Evolutionary conservation across 257 asterid genomes (phyloP).

Genomic region (Thymus mandschuricus): DNA sequence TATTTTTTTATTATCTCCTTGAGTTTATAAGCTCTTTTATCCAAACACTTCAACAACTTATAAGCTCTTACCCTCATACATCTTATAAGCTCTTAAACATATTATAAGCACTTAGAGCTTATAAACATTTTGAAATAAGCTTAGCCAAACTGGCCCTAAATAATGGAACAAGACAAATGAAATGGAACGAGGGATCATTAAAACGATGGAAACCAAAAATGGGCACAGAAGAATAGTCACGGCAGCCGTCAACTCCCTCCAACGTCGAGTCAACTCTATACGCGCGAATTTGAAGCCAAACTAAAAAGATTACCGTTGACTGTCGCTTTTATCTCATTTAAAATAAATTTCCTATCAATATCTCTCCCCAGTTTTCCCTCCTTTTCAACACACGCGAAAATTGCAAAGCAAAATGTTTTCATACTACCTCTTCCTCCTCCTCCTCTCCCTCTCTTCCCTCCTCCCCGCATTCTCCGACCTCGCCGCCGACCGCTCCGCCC

Average conservation of each 20-base stretch:
- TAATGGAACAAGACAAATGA: too few species aligned
- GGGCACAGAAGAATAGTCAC: constrained; percentile 19
- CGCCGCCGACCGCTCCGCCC: constrained; percentile 52
- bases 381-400: constrained; percentile 21
- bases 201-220: constrained; percentile 19
- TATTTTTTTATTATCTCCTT: too few species aligned
- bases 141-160: too few species aligned
- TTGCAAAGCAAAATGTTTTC: constrained; percentile 28
- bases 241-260: constrained; percentile 24
- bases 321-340: background rate
- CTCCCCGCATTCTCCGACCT: constrained; percentile 37
- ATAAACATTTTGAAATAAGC: too few species aligned
- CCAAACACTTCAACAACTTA: too few species aligned
- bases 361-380: background rate
- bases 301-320: constrained; percentile 28
- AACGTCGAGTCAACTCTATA: constrained; percentile 18
- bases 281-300: background rate
- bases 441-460: constrained; percentile 31
- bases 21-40: too few species aligned
- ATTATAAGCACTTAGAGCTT: too few species aligned
- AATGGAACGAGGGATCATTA: too few species aligned
- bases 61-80: too few species aligned
- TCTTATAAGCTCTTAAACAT: too few species aligned
- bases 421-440: constrained; percentile 18
- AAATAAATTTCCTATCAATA: background rate